Evolutionary conservation across 2,329 filamentous ascomycete species (phyloP).

Genomic region (Periconia digitata): DNA sequence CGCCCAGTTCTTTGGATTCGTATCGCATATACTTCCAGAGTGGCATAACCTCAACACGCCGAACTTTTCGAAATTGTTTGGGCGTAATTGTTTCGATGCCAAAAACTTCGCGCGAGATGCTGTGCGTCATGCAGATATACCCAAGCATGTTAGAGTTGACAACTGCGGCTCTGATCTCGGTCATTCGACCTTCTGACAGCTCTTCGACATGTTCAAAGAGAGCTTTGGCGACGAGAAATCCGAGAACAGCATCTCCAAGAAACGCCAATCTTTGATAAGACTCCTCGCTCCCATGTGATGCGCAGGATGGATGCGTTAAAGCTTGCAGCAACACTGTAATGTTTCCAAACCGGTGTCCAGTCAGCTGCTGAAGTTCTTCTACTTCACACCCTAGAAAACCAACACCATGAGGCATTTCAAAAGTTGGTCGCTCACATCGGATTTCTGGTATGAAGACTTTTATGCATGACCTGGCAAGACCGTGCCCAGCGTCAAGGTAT

Average conservation of each 20-base stretch:
- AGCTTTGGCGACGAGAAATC: conserved; percentile 1
- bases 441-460: conserved; percentile 1
- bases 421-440: background rate
- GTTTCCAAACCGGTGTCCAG: background rate
- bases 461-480: conserved; percentile 1
- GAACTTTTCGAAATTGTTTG: background rate
- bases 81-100: background rate
- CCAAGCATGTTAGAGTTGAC: conserved; percentile 2
- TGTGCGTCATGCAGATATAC: conserved; percentile 2
- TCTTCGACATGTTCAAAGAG: background rate
- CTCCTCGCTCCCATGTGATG: conserved; percentile 1
- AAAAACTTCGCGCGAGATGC: background rate
- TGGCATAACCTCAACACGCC: background rate
- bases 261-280: conserved; percentile 2
- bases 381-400: background rate
- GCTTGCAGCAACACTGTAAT: conserved; percentile 1
- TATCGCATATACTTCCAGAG: conserved; percentile 2
- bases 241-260: conserved; percentile 1
- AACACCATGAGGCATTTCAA: background rate
- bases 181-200: conserved; percentile 1
- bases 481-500: conserved; percentile 1
- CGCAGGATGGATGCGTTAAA: conserved; percentile 1
- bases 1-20: background rate
- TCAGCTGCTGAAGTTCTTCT: background rate
- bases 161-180: conserved; percentile 1